Percentiles rank a stretch among this genome's conserved stretches.
Conservation (phyloP, 2,329 filamentous ascomycete species). For the Setomelanomma holmii region DNA sequence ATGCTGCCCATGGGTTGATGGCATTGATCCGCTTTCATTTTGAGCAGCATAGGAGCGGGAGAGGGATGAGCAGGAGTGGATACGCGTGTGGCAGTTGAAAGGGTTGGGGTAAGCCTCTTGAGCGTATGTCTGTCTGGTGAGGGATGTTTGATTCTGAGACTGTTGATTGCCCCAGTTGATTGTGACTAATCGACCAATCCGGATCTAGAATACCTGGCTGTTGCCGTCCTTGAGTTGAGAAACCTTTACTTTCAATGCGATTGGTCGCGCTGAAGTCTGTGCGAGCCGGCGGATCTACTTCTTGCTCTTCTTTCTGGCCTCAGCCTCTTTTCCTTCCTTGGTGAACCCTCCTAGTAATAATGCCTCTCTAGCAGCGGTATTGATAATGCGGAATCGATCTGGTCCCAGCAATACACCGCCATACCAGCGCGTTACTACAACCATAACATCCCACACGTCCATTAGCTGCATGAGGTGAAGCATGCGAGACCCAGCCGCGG, state of each 20-base stretch:
- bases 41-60: background rate
- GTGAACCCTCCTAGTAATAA: constrained; percentile 79
- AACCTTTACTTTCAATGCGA: too few species aligned
- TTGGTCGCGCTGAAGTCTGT: too few species aligned
- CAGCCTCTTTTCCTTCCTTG: constrained; percentile 55
- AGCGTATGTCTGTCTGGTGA: too few species aligned
- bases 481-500: constrained; percentile 84
- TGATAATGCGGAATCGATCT: constrained; percentile 89
- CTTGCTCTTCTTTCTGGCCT: constrained; percentile 42
- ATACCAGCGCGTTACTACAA: constrained; percentile 95
- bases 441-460: constrained; percentile 90
- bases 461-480: constrained; percentile 93
- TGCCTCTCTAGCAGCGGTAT: constrained; percentile 82
- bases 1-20: background rate
- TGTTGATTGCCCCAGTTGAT: too few species aligned
- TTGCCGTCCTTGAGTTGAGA: too few species aligned
- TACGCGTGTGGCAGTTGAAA: background rate
- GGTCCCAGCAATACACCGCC: constrained; percentile 89
- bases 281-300: too few species aligned
- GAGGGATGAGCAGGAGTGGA: background rate
- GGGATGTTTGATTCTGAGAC: too few species aligned
- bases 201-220: too few species aligned
- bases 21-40: background rate
- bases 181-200: too few species aligned
- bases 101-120: too few species aligned